Base-by-base conservation (phyloP, 345 rosid species). In the Arabidopsis suecica region DNA sequence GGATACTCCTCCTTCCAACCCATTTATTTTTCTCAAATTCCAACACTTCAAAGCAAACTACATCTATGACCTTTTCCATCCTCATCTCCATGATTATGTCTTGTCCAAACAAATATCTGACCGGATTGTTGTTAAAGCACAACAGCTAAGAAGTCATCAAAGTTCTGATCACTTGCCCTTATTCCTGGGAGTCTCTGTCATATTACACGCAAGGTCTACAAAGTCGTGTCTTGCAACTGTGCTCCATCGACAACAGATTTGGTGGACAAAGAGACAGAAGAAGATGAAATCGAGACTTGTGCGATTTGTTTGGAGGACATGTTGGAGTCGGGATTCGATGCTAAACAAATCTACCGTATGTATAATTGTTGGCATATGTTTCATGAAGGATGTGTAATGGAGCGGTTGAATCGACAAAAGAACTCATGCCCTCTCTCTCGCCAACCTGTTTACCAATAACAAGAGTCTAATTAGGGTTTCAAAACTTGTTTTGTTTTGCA, bases 391-490 rank as follows among this genome's bases (percentile, higher is more conserved):
- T 55, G 38, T 55, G 10, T 55, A 5, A 6, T 13, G 2, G 8
- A 55, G 60, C 30, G 60, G 60, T 3, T 55, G 7, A 30, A 13
- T 13, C 37, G 37, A 28, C 16, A 6, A 10, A 2, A 53, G 1
- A 5, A 28, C 59, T 13, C 37, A 5, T 55, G 60, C 60, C 60
- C 60, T 55, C 37, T 55, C 3, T 55, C 37, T 13, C 38, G 28
- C 9, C 28, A 59, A 59, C 28, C 13, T 20, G 9, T 18, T 45
- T 14, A 14, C 3, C 1, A 45, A n/a, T 3, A 45, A 45, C 9
- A 3, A 45, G 50, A 45, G 50, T 45, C 28, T 55, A 13, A 55
- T 56, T 56, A 56, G 63, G 44, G 23, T 58, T 58, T 34, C 25
- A 33, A 32, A 16, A 16, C 18, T 16, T 16, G 18, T 16, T 16